Evolutionary conservation across 495 filamentous ascomycete species (phyloP).

Genomic region (Neurospora africana): DNA sequence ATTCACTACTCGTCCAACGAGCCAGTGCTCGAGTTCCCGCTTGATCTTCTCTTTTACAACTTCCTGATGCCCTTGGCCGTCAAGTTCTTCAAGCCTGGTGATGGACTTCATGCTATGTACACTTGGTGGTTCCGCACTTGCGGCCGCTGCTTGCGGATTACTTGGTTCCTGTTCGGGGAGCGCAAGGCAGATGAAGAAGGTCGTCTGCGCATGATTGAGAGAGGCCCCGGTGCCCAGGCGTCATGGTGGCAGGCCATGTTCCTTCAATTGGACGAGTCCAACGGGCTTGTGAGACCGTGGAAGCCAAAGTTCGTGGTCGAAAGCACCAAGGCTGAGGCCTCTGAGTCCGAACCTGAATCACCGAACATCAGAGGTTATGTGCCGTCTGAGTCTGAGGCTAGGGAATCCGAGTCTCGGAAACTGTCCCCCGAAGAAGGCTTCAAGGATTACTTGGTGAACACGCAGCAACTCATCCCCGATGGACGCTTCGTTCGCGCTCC

Average conservation of each 20-base stretch:
- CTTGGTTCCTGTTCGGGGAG: slow-evolving; percentile 87
- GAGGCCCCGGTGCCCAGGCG: slow-evolving; percentile 15
- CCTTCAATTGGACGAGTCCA: slow-evolving; percentile 23
- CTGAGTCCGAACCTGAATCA: slow-evolving; percentile 12
- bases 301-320: slow-evolving; percentile 29
- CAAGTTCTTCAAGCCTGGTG: slow-evolving; percentile 70
- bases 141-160: slow-evolving; percentile 67
- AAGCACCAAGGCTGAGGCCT: slow-evolving; percentile 19
- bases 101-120: slow-evolving; percentile 74
- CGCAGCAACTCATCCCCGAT: slow-evolving; percentile 41
- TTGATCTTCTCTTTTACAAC: slow-evolving; percentile 93
- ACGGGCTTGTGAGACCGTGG: slow-evolving; percentile 30
- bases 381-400: background rate
- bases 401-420: background rate
- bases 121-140: slow-evolving; percentile 94
- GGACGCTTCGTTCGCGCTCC: slow-evolving; percentile 86
- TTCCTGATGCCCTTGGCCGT: slow-evolving; percentile 83
- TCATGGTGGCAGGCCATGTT: slow-evolving; percentile 26
- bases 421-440: background rate
- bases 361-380: slow-evolving; percentile 5
- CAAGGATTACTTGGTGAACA: slow-evolving; percentile 32
- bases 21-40: slow-evolving; percentile 85
- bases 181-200: slow-evolving; percentile 76
- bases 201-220: slow-evolving; percentile 18
- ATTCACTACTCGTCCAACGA: slow-evolving; percentile 88